Percentiles rank a stretch among this genome's conserved stretches.
phyloP scores from a whole-genome alignment of 2,329 filamentous ascomycete species.

The Xylariaceae sp. region DNA sequence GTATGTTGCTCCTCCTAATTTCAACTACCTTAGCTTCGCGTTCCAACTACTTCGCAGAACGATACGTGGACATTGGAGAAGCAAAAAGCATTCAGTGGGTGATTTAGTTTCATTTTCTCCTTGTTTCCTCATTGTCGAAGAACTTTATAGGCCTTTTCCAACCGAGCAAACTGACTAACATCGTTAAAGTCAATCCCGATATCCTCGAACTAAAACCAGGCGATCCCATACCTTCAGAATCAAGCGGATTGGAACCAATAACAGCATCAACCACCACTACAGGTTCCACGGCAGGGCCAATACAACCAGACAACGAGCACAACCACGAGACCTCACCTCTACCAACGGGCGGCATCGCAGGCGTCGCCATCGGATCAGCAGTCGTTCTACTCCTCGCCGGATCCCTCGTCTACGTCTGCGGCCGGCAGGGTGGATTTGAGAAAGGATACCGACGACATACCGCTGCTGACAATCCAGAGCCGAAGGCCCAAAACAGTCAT shows the following conservation, averaged over 20 bases:
- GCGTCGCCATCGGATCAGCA: slow-evolving; percentile 61
- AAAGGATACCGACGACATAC: slow-evolving; percentile 44
- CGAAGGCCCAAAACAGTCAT: too few species aligned
- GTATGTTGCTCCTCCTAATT: not conserved
- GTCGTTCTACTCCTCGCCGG: slow-evolving; percentile 53
- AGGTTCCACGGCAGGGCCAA: too few species aligned
- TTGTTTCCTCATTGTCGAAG: not conserved
- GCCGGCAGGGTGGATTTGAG: slow-evolving; percentile 49
- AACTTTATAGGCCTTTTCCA: too few species aligned
- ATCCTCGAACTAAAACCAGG: slow-evolving; percentile 1
- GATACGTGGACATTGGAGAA: slow-evolving; percentile 2
- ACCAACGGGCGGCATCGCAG: slow-evolving; percentile 61
- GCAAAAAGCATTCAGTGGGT: slow-evolving; percentile 3
- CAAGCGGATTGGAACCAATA: not conserved
- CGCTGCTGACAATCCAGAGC: not conserved
- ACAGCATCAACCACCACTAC: not conserved
- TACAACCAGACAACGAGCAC: not conserved
- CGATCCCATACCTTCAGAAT: slow-evolving; percentile 2
- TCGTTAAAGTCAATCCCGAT: not conserved
- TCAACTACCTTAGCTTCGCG: not conserved
- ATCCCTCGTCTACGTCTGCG: slow-evolving; percentile 56
- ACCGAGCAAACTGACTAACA: too few species aligned
- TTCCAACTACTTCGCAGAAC: not conserved
- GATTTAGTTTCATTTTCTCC: not conserved
- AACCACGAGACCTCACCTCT: slow-evolving; percentile 33